Conservation (phyloP, 163 green algal species). For the Chlamydomonas reinhardtii region DNA sequence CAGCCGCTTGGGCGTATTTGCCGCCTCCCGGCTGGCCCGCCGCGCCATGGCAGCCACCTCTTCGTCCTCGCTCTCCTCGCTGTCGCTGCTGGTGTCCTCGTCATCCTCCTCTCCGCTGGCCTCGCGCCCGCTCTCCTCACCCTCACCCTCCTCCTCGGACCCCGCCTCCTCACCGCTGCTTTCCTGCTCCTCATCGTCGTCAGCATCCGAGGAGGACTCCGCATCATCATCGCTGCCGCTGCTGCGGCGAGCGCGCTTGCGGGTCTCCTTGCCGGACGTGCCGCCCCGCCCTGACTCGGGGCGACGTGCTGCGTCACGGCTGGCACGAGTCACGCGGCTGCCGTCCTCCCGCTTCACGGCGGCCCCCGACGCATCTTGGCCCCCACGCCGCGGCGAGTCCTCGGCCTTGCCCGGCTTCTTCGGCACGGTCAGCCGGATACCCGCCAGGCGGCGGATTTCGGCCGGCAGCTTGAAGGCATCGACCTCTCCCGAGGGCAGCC, state of each 20-base stretch:
- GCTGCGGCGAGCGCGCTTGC: constrained; percentile 17
- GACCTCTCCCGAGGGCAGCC: neutral
- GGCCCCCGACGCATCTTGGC: no score
- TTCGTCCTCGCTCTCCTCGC: no score
- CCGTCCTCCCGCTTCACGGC: neutral
- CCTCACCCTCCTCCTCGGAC: neutral
- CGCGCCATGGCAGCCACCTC: no score
- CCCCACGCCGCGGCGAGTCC: constrained; percentile 10
- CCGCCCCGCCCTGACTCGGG: neutral
- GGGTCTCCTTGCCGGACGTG: neutral
- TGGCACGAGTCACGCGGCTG: neutral
- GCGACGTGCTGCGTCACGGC: neutral
- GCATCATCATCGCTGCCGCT: neutral
- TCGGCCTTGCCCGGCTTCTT: constrained; percentile 42
- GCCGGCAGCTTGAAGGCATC: constrained; percentile 52
- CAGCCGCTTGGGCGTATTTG: neutral
- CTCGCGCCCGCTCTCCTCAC: neutral
- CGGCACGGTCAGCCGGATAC: constrained; percentile 47
- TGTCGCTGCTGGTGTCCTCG: neutral
- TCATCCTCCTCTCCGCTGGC: neutral
- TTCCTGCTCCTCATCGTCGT: constrained; percentile 15
- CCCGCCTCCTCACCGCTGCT: constrained; percentile 32
- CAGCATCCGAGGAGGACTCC: constrained; percentile 7
- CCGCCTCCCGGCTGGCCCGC: neutral
- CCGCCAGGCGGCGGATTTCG: constrained; percentile 52